phyloP scores from a whole-genome alignment of 1,284 basidiomycete genomes.

The Ustilago tritici region DNA sequence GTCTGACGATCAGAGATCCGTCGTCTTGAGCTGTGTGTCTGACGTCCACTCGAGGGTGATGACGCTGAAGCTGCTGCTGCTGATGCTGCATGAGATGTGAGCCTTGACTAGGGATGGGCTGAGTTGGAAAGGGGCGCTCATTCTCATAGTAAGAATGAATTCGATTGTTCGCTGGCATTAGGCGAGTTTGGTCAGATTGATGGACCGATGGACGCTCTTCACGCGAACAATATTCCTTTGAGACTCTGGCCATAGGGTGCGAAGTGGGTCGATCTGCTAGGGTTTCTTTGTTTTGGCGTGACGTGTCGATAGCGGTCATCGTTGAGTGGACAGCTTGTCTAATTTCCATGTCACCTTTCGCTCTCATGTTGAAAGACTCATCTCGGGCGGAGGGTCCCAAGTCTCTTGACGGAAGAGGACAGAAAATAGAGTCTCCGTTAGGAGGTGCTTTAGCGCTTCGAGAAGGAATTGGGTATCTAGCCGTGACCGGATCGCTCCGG shows the following conservation, averaged over 20 bases:
- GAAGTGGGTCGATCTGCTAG: neutral
- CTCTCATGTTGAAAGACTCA: neutral
- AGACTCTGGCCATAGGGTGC: neutral
- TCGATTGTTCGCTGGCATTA: neutral
- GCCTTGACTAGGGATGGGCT: conserved; percentile 17
- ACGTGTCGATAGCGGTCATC: neutral
- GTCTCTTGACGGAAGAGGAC: neutral
- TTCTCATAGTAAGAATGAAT: neutral
- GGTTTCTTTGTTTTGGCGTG: neutral
- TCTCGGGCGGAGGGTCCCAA: neutral
- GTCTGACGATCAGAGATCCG: neutral
- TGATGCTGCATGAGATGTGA: neutral
- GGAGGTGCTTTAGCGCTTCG: neutral
- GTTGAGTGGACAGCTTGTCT: neutral
- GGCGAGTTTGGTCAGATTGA: neutral
- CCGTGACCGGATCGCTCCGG: neutral
- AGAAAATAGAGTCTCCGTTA: neutral
- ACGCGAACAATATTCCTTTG: neutral
- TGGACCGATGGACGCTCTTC: neutral
- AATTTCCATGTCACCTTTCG: neutral
- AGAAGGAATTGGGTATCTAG: neutral
- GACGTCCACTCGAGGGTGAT: neutral
- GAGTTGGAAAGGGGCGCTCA: conserved; percentile 4
- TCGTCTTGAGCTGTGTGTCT: neutral
- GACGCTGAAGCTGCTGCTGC: neutral